These are phyloP conservation scores for Inga laurina DNA, from an alignment of 306 rosid species.

Conservation along the genomic window DNA sequence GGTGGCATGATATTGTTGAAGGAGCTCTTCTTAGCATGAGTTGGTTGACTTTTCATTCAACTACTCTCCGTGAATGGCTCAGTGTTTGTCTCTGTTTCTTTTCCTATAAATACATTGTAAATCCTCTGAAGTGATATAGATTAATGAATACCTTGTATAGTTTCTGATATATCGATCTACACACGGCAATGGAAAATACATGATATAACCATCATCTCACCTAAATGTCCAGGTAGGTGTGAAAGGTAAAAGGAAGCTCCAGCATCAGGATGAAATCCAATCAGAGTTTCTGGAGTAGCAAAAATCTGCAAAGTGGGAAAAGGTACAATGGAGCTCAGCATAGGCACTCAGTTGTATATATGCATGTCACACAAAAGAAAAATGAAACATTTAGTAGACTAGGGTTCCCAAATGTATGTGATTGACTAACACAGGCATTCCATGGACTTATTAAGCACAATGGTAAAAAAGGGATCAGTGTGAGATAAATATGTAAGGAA, in stretches of 20 bases:
- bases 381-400: slow-evolving; percentile 16
- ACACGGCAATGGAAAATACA: slow-evolving; percentile 27
- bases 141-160: too few relatives aligned
- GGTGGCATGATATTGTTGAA: too few relatives aligned
- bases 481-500: neutral
- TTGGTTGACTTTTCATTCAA: too few relatives aligned
- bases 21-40: too few relatives aligned
- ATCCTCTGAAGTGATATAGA: too few relatives aligned
- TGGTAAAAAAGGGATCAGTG: neutral
- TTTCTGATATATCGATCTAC: too few relatives aligned
- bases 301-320: slow-evolving; percentile 60
- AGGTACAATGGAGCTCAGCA: slow-evolving; percentile 25
- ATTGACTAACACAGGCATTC: neutral
- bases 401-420: neutral
- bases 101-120: too few relatives aligned
- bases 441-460: neutral
- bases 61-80: too few relatives aligned
- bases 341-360: slow-evolving; percentile 9
- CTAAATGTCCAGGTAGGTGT: slow-evolving; percentile 85
- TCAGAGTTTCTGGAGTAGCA: slow-evolving; percentile 90
- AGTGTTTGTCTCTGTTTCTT: too few relatives aligned
- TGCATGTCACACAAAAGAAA: slow-evolving; percentile 18
- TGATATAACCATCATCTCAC: slow-evolving; percentile 39
- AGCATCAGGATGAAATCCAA: slow-evolving; percentile 98
- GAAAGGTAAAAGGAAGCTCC: slow-evolving; percentile 94